Base-by-base conservation (phyloP, 169 alveolate genomes). In the Pseudocohnilembus persalinus region DNA sequence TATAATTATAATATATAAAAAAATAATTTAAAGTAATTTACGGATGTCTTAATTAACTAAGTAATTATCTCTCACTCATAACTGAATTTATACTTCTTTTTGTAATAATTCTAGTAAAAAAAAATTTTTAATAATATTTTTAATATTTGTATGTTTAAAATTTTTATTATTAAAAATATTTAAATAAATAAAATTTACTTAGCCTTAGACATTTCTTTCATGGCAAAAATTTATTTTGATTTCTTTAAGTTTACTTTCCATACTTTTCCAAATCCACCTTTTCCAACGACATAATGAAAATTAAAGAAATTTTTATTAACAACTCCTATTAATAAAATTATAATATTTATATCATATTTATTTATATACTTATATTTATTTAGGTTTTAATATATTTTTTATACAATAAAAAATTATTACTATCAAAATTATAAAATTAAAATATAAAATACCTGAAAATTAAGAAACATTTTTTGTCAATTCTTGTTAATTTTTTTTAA, bases 181-280 rank as follows among this genome's bases (percentile, higher is more conserved):
- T 11, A 49, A 49, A 49, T 4, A 0, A 31, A 0, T 24, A 0
- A n/a, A 16, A 49, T 30, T 11, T 64, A 79, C 84, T 79, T 86
- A 32, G 93, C 88, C 91, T 94, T 94, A 35, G 89, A 83, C 97
- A 94, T 94, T 90, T 93, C 96, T 83, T 91, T 94, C 93, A 92
- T 88, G 0, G 96, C 97, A 82, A 73, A 94, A 49, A 31, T n/a
- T 65, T 77, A 30, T n/a, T 82, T 84, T 73, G 78, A 65, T 73
- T 89, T 88, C 73, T 86, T 90, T 65, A 86, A 74, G 29, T 91
- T 81, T 1, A 94, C 96, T 82, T 88, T 90, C 96, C 96, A 96
- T 24, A 96, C 98, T 83, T 91, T 93, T 26, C 97, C 98, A 82
- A 96, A 96, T 49, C 96, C 97, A 29, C 98, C 98, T 88, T 90